Base-by-base conservation (phyloP, 2,329 filamentous ascomycete species). In the Metarhizium humberi region DNA sequence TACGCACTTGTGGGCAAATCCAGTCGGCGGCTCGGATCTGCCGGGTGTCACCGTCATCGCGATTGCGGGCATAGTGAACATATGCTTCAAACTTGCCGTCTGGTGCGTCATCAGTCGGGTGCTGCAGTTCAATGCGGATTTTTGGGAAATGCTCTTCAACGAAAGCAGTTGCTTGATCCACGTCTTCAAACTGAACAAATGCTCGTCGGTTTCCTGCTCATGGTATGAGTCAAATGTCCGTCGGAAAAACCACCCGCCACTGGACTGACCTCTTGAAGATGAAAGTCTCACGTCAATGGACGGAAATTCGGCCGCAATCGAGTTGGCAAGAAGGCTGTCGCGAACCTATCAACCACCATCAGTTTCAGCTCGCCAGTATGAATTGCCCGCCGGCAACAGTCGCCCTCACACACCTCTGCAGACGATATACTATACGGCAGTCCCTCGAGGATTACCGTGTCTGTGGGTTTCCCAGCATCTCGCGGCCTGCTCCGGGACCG, bases 361-460 rank as follows among this genome's bases (percentile, higher is more conserved):
- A 32, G 58, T 53, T 29, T 29, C 16, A 7, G 20, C 4, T 4
- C 8, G 6, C n/a, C 32, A 7, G 4, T n/a, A 46, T 5, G 10
- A 36, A 11, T 30, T 48, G n/a, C 11, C 45, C 45, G 14, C 45
- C 3, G 2, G 13, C 45, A 14, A 30, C 45, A 48, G 32, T 42
- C 38, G 20, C 20, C n/a, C 25, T 36, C 10, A 48, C 57, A 20
- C n/a, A 81, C 78, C 69, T 80, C 76, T 65, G 73, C 71, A 66
- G 77, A 70, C 56, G 75, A 75, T 57, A 79, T 69, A 55, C 74
- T 73, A 56, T 69, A 64, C 36, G 78, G 76, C 55, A 82, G 61
- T 54, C 78, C 78, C 62, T 83, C 79, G 47, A 83, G 69, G 53
- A 82, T 79, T 52, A 82, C 71, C 38, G 76, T 80, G 58, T 78